A percentile compares a stretch with the other conserved stretches of the same genome.
phyloP scores from a whole-genome alignment of 1,284 basidiomycete genomes.

The Porodaedalea pini region DNA sequence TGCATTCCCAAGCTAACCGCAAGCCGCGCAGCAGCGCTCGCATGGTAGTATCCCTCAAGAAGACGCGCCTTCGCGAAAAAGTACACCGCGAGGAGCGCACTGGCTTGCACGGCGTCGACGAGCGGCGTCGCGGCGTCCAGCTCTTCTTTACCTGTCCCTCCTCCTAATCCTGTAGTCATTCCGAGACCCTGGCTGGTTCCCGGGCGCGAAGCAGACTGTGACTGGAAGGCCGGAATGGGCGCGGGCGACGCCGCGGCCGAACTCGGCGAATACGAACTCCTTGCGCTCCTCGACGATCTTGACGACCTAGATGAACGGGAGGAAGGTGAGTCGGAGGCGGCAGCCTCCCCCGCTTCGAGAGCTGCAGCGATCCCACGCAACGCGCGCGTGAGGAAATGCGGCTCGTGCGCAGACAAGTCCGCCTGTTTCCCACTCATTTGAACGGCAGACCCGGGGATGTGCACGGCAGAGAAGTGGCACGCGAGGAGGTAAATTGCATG shows the following conservation, averaged over 20 bases:
- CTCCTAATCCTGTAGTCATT: not conserved
- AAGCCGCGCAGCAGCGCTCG: slow-evolving; percentile 53
- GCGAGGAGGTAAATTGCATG: slow-evolving; percentile 59
- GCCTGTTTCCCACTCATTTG: not conserved
- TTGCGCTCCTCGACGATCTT: not conserved
- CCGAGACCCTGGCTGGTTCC: not conserved
- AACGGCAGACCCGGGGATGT: slow-evolving; percentile 5
- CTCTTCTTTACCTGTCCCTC: not conserved
- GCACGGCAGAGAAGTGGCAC: slow-evolving; percentile 46
- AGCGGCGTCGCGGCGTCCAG: slow-evolving; percentile 33
- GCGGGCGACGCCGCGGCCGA: not conserved
- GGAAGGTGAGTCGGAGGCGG: not conserved
- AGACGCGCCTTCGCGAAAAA: slow-evolving; percentile 54
- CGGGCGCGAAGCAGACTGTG: not conserved
- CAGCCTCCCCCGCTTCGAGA: slow-evolving; percentile 20
- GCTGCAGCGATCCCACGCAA: slow-evolving; percentile 33
- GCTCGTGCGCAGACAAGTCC: slow-evolving; percentile 40
- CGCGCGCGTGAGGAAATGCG: slow-evolving; percentile 45
- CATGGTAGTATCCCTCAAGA: slow-evolving; percentile 59
- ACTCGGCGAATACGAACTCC: not conserved
- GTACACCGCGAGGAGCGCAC: slow-evolving; percentile 55
- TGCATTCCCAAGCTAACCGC: slow-evolving; percentile 54
- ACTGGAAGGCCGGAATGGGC: not conserved
- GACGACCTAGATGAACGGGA: not conserved
- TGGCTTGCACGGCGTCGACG: slow-evolving; percentile 56